Percentiles rank a stretch among this genome's conserved stretches.
Evolutionary conservation across 2,329 filamentous ascomycete genomes (phyloP).

Genomic region (Aspergillus pseudoviridinutans): DNA sequence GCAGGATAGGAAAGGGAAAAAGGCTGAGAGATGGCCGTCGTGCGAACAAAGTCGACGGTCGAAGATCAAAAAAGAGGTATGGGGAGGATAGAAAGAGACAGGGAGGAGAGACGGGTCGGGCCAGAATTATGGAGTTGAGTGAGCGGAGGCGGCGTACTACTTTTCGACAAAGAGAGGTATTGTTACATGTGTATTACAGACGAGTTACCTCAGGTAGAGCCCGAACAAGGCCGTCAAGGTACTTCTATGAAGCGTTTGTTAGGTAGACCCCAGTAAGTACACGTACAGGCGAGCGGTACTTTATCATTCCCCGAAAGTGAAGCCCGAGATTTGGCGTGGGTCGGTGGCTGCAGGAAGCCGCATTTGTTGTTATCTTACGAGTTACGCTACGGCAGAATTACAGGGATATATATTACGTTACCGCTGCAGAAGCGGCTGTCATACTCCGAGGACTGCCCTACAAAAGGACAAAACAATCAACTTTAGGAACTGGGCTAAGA

Average conservation of each 20-base stretch:
- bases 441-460: background rate
- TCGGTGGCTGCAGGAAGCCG: background rate
- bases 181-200: background rate
- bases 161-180: no score
- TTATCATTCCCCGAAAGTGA: conserved; percentile 4
- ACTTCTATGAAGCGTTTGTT: background rate
- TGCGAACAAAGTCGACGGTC: background rate
- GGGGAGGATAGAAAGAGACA: background rate
- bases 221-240: background rate
- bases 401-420: background rate
- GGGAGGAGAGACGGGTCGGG: background rate
- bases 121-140: background rate
- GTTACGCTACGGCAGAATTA: background rate
- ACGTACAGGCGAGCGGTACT: background rate
- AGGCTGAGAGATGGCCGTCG: background rate
- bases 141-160: background rate
- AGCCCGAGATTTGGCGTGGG: conserved; percentile 5
- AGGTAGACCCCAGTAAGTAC: background rate
- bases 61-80: background rate
- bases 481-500: background rate
- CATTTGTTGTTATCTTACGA: background rate
- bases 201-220: background rate
- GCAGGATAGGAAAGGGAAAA: background rate
- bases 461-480: background rate
- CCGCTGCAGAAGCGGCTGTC: background rate